phyloP scores from a whole-genome alignment of 805 yeast genomes.

The Wickerhamiella siamensis region DNA sequence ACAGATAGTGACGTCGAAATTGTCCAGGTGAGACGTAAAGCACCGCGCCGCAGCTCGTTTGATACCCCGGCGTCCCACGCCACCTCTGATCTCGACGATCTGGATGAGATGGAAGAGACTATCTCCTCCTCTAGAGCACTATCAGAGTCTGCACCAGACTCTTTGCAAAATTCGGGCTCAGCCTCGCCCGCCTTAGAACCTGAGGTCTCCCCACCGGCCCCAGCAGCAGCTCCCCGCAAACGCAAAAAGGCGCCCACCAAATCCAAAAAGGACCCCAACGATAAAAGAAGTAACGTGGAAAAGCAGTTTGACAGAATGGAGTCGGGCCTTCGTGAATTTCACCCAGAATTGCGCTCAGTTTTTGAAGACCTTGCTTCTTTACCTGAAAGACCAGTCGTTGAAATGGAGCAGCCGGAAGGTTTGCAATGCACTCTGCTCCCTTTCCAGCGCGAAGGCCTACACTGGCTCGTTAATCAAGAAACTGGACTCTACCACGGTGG shows the following conservation, averaged over 20 bases:
- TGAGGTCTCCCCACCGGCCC: neutral
- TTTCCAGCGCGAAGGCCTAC: conserved; percentile 84
- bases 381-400: conserved; percentile 26
- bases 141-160: conserved; percentile 4
- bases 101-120: neutral
- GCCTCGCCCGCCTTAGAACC: neutral
- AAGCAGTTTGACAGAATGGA: conserved; percentile 42
- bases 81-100: neutral
- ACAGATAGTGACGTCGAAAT: neutral
- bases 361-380: conserved; percentile 47
- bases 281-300: conserved; percentile 9
- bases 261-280: conserved; percentile 8
- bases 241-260: conserved; percentile 2
- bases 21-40: neutral
- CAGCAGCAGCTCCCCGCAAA: neutral
- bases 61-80: neutral
- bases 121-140: neutral
- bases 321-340: conserved; percentile 49
- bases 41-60: neutral
- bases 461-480: conserved; percentile 81
- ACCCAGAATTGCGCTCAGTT: conserved; percentile 62
- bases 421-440: conserved; percentile 66
- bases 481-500: conserved; percentile 72
- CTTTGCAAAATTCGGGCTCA: neutral
- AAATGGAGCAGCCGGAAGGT: conserved; percentile 52